Conservation (phyloP, 1,284 basidiomycete genomes). For the Wolfiporia cocos region DNA sequence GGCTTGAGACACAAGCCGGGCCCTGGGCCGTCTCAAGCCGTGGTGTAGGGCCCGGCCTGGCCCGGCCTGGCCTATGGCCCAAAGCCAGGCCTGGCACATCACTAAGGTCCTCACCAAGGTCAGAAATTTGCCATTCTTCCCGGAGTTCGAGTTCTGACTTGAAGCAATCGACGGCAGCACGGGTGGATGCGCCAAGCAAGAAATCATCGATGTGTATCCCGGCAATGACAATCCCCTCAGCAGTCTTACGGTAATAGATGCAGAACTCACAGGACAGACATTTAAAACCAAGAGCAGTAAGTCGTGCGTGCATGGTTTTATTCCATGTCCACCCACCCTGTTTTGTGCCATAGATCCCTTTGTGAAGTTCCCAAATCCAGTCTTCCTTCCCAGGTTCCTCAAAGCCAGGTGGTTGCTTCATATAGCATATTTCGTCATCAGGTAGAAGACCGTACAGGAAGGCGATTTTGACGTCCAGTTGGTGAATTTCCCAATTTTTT, state of each 20-base stretch:
- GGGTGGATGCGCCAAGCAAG: slow-evolving; percentile 15
- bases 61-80: too few species aligned
- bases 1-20: too few species aligned
- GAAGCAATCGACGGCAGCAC: slow-evolving; percentile 7
- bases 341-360: slow-evolving; percentile 25
- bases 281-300: slow-evolving; percentile 19
- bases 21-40: too few species aligned
- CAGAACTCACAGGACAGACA: slow-evolving; percentile 21
- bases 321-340: slow-evolving; percentile 25
- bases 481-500: too few species aligned
- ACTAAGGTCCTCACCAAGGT: too few species aligned
- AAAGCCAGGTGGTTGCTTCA: slow-evolving; percentile 32
- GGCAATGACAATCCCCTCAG: slow-evolving; percentile 18
- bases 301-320: slow-evolving; percentile 10
- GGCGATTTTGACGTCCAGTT: slow-evolving; percentile 41
- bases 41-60: too few species aligned
- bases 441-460: slow-evolving; percentile 37
- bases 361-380: slow-evolving; percentile 12
- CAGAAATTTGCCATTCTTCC: slow-evolving; percentile 26
- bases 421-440: slow-evolving; percentile 35
- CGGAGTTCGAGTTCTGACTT: slow-evolving; percentile 22
- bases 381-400: slow-evolving; percentile 16
- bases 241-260: slow-evolving; percentile 20
- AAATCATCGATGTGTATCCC: slow-evolving; percentile 30
- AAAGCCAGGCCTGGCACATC: too few species aligned